Conservation (phyloP, 2,329 filamentous ascomycete genomes). For the Monosporascus sp. region DNA sequence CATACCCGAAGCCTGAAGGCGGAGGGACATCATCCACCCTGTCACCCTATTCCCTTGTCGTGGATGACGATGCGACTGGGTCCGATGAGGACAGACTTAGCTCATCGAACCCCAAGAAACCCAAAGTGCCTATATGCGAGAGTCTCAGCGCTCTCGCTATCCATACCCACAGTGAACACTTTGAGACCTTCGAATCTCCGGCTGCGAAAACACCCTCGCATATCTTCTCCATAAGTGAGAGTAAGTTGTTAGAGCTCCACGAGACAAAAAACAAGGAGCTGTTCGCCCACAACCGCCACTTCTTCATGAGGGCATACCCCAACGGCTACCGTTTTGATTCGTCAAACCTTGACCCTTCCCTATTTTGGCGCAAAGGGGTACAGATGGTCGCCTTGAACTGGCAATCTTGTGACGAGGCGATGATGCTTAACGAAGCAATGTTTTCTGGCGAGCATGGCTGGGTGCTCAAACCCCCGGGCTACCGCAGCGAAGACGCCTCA, state of each 20-base stretch:
- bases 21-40: constrained; percentile 29
- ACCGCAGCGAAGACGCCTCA: constrained; percentile 46
- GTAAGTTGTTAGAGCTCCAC: constrained; percentile 57
- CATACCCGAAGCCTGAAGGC: constrained; percentile 24
- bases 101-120: constrained; percentile 32
- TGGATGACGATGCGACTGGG: constrained; percentile 34
- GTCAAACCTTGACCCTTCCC: constrained; percentile 89
- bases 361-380: constrained; percentile 88
- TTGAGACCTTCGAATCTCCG: constrained; percentile 64
- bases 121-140: constrained; percentile 61
- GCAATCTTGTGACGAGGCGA: constrained; percentile 89
- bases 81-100: constrained; percentile 38
- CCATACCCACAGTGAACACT: constrained; percentile 83
- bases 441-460: constrained; percentile 82
- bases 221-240: constrained; percentile 88
- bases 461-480: constrained; percentile 77
- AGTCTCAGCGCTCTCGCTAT: constrained; percentile 70
- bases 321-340: constrained; percentile 73
- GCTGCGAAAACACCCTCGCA: constrained; percentile 54
- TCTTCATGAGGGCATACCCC: constrained; percentile 90
- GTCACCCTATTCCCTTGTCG: constrained; percentile 15
- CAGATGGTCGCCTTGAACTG: constrained; percentile 98
- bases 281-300: constrained; percentile 80
- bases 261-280: constrained; percentile 66
- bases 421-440: constrained; percentile 98